Base-by-base conservation (phyloP, 768 basidiomycete genomes). In the Pleurotus pulmonarius region DNA sequence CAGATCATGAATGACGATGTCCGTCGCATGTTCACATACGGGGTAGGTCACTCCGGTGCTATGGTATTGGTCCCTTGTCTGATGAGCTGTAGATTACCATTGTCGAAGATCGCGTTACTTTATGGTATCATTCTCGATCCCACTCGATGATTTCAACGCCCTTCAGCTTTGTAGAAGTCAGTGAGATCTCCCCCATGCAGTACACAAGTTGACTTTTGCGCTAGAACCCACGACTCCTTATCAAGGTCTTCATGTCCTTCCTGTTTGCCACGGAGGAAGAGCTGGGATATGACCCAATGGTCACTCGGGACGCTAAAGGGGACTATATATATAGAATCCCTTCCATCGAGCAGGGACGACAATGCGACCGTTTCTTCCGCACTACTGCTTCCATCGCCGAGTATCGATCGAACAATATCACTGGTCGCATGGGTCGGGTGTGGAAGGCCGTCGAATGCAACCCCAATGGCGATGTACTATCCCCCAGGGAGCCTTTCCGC, bases 1-100 rank as follows among this genome's bases (percentile, higher is more conserved):
- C 61, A 65, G 37, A 61, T 65, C 24, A 63, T 67, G 63, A 63
- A 66, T 46, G 65, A 63, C 29, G 67, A 67, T 55, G 45, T 55
- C 25, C 60, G 65, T 13, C 59, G 67, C 15, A 64, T 61, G 56
- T 66, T 60, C 44, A 58, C 56, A 6, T 62, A 58, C 49, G 63
- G 62, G 15, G 63, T 66, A 47, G 29, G 26, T 29, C 5, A 4
- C 26, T 6, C 26, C 13, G 26, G 4, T 29, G 26, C 26, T 29
- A 6, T 6, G 26, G 5, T 6, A 6, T 29, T 29, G 26, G 26
- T 29, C 26, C 7, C 26, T 20, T 20, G 26, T 29, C 26, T 29
- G 26, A 29, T 6, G 6, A 6, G 26, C 26, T 7, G 26, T 29
- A 29, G 26, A 29, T 29, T 29, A 29, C 26, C 7, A 29, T 29